Evolutionary conservation across 2,329 filamentous ascomycete genomes (phyloP).

Genomic region (Atkinsonella texensis): DNA sequence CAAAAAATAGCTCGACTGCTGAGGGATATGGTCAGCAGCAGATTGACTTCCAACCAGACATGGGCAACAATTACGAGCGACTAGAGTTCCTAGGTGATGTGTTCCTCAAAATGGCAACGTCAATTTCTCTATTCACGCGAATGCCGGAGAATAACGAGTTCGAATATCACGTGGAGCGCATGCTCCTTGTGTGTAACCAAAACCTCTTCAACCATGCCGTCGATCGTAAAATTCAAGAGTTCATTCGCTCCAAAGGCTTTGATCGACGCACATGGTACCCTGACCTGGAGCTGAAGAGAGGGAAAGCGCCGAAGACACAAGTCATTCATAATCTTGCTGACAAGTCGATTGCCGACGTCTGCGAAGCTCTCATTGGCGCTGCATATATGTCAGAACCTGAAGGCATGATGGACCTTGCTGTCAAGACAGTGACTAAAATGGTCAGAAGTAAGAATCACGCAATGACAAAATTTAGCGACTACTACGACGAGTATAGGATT

Average conservation of each 20-base stretch:
- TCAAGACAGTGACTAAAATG: slow-evolving; percentile 54
- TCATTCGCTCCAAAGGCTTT: slow-evolving; percentile 73
- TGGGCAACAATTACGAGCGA: slow-evolving; percentile 91
- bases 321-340: slow-evolving; percentile 60
- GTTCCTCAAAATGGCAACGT: slow-evolving; percentile 92
- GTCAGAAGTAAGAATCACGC: slow-evolving; percentile 58
- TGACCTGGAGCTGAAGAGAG: slow-evolving; percentile 58
- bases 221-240: slow-evolving; percentile 54
- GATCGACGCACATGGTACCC: slow-evolving; percentile 84
- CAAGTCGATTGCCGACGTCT: slow-evolving; percentile 90
- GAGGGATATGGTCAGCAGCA: slow-evolving; percentile 58
- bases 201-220: slow-evolving; percentile 73
- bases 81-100: slow-evolving; percentile 89
- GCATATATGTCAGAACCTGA: slow-evolving; percentile 44
- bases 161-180: slow-evolving; percentile 79
- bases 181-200: slow-evolving; percentile 82
- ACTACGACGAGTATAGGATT: slow-evolving; percentile 53
- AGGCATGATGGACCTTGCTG: slow-evolving; percentile 42
- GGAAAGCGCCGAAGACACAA: slow-evolving; percentile 43
- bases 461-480: slow-evolving; percentile 60
- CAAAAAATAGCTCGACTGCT: slow-evolving; percentile 80
- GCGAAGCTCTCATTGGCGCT: slow-evolving; percentile 86
- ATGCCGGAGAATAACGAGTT: slow-evolving; percentile 72
- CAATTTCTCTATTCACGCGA: slow-evolving; percentile 70
- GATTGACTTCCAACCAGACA: slow-evolving; percentile 66